These are phyloP conservation scores for Ophiorrhiza pumila DNA, from an alignment of 257 asterid genomes.

Conservation along the genomic window DNA sequence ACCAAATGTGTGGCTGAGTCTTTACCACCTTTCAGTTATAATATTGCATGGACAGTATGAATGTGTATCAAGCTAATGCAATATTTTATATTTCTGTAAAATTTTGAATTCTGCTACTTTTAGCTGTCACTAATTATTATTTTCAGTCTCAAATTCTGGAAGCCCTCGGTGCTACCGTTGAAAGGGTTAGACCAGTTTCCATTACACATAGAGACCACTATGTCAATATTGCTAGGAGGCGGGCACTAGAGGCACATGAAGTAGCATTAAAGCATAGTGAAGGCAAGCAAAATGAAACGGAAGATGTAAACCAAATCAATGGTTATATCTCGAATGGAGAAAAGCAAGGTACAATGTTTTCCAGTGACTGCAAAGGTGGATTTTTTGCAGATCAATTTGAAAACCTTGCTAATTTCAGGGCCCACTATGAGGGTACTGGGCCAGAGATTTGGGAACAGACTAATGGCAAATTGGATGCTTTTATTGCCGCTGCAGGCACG, in stretches of 20 bases:
- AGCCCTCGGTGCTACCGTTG: slow-evolving; percentile 95
- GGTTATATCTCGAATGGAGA: slow-evolving; percentile 24
- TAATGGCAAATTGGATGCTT: slow-evolving; percentile 75
- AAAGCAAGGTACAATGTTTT: slow-evolving; percentile 28
- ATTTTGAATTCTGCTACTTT: not conserved
- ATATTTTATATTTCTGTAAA: not conserved
- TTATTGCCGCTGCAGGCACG: slow-evolving; percentile 97
- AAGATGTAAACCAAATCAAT: slow-evolving; percentile 26
- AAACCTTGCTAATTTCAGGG: slow-evolving; percentile 87
- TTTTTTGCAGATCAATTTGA: slow-evolving; percentile 96
- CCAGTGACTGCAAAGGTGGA: slow-evolving; percentile 61
- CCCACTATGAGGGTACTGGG: slow-evolving; percentile 92
- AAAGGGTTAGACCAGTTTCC: slow-evolving; percentile 94
- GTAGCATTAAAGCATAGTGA: slow-evolving; percentile 38
- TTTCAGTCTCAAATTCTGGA: slow-evolving; percentile 89
- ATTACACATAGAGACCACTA: slow-evolving; percentile 88
- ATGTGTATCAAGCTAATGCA: not conserved
- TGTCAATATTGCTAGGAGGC: slow-evolving; percentile 90
- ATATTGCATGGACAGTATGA: not conserved
- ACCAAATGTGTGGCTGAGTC: not conserved
- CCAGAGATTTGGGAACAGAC: slow-evolving; percentile 93
- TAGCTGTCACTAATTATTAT: not conserved
- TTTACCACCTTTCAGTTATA: not conserved
- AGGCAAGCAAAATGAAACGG: slow-evolving; percentile 15
- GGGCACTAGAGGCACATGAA: slow-evolving; percentile 76